Conservation (phyloP, 2,329 filamentous ascomycete genomes). For the Knoxdaviesia proteae region DNA sequence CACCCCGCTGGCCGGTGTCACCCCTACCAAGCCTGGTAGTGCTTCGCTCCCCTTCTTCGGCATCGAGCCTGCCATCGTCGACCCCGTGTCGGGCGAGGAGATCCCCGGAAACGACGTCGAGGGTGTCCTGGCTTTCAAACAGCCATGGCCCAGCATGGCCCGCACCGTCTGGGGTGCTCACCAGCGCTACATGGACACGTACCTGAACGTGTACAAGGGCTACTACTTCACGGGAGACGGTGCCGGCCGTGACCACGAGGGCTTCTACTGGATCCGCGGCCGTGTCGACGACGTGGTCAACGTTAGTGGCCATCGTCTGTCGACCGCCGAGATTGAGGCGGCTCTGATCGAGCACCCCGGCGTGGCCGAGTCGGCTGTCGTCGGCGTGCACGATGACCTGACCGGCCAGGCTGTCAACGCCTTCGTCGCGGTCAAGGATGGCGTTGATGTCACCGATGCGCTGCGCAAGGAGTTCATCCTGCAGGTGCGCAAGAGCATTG, state of each 20-base stretch:
- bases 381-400: constrained; percentile 80
- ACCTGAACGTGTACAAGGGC: constrained; percentile 91
- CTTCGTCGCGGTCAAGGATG: constrained; percentile 82
- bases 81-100: constrained; percentile 85
- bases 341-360: constrained; percentile 79
- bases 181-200: constrained; percentile 97
- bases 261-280: constrained; percentile 99
- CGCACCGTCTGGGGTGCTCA: constrained; percentile 95
- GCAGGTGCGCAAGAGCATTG: constrained; percentile 93
- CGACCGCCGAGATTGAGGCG: constrained; percentile 93
- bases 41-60: constrained; percentile 96
- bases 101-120: constrained; percentile 92
- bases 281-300: constrained; percentile 98
- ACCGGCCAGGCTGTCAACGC: constrained; percentile 95
- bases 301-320: constrained; percentile 86
- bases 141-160: constrained; percentile 96
- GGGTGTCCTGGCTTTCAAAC: constrained; percentile 90
- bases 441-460: constrained; percentile 52
- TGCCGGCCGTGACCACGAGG: constrained; percentile 87
- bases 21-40: constrained; percentile 88
- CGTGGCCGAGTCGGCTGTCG: constrained; percentile 86
- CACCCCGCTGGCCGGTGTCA: constrained; percentile 77
- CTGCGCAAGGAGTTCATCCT: constrained; percentile 84
- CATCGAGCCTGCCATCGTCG: constrained; percentile 92
- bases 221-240: constrained; percentile 96